Conservation (phyloP, 202 grass and related monocot genomes). For the Schoenoplectus tabernaemontani region DNA sequence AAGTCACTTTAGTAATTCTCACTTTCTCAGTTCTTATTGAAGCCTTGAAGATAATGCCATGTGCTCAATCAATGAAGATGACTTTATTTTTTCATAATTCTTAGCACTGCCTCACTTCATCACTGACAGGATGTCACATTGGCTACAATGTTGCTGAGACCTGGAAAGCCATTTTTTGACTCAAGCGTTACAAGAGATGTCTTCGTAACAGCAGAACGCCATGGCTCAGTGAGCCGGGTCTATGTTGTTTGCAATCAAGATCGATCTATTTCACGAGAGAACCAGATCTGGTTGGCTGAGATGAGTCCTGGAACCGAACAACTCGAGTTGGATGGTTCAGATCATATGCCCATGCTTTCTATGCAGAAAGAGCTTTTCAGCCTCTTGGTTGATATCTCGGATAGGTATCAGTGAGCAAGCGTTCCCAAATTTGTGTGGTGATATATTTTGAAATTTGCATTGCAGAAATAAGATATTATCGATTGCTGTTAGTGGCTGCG, state of each 20-base stretch:
- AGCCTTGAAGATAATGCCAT: background rate
- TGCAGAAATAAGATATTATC: background rate
- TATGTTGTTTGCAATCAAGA: slow-evolving; percentile 20
- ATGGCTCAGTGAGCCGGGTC: slow-evolving; percentile 20
- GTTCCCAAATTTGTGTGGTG: background rate
- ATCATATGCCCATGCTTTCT: slow-evolving; percentile 29
- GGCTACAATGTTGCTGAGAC: slow-evolving; percentile 22
- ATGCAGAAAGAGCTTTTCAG: slow-evolving; percentile 1
- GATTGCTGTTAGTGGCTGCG: background rate
- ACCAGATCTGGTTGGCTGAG: slow-evolving; percentile 22
- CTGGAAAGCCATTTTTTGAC: slow-evolving; percentile 18
- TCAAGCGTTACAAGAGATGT: slow-evolving; percentile 10
- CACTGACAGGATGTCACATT: slow-evolving; percentile 18
- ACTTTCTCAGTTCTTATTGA: background rate
- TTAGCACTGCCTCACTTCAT: background rate
- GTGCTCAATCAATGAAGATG: background rate
- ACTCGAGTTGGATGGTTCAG: slow-evolving; percentile 20
- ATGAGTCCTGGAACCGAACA: slow-evolving; percentile 14
- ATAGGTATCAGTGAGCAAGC: background rate
- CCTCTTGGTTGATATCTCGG: background rate
- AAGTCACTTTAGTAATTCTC: background rate
- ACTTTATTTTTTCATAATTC: background rate
- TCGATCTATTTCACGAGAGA: background rate
- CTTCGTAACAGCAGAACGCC: slow-evolving; percentile 15
- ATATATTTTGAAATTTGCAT: background rate